phyloP scores from a whole-genome alignment of 768 basidiomycete species.

The Auricularia sp. region DNA sequence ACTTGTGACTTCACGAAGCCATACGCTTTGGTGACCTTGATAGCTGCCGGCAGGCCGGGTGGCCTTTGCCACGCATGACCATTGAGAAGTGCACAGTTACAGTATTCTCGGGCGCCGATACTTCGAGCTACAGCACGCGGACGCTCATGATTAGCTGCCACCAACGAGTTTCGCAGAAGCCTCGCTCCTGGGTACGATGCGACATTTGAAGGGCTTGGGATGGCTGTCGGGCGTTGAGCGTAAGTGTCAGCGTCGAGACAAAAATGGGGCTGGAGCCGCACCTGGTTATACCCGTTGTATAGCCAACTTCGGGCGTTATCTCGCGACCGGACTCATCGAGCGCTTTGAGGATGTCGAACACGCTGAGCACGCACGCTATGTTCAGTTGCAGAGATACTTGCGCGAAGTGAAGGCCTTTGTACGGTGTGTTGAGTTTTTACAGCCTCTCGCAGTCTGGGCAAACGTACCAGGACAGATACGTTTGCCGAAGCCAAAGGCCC shows the following conservation, averaged over 20 bases:
- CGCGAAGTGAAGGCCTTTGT: not conserved
- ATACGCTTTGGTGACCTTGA: no score
- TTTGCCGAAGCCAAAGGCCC: not conserved
- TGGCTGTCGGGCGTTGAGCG: not conserved
- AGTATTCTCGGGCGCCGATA: no score
- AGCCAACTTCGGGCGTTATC: conserved; percentile 26
- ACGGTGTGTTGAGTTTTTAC: not conserved
- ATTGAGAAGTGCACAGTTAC: no score
- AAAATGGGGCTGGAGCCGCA: conserved; percentile 11
- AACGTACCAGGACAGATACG: not conserved
- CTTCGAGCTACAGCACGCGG: no score
- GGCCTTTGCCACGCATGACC: no score
- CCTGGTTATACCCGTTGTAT: conserved; percentile 24
- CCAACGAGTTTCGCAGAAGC: no score
- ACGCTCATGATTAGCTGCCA: no score
- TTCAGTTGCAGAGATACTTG: conserved; percentile 24
- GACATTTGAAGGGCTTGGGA: no score
- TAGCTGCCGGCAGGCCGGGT: no score
- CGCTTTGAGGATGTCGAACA: conserved; percentile 30
- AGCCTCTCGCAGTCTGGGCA: not conserved
- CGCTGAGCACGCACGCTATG: conserved; percentile 27
- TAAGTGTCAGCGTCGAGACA: not conserved
- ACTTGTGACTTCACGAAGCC: no score
- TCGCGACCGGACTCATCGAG: conserved; percentile 26
- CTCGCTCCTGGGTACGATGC: no score